phyloP scores from a whole-genome alignment of 169 alveolate species.

The Plasmodium gonderi region DNA sequence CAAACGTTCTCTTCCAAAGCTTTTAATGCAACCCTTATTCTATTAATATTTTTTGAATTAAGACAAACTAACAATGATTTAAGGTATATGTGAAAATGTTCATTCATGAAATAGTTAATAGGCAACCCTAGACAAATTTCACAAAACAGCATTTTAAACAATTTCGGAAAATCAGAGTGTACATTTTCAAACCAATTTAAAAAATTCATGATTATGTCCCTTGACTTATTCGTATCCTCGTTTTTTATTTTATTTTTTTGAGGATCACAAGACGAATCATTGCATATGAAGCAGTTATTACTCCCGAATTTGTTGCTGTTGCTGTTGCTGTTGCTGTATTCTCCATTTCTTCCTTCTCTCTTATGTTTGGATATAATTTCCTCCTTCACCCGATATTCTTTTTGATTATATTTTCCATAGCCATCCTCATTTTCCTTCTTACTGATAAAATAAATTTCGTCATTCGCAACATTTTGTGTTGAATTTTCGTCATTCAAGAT shows the following conservation, averaged over 20 bases:
- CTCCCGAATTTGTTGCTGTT: too few species aligned
- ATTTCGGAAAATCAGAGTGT: conserved; percentile 22
- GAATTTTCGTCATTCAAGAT: background rate
- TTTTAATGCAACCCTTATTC: conserved; percentile 31
- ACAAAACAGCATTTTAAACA: conserved; percentile 31
- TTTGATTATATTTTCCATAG: background rate
- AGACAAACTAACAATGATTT: conserved; percentile 62
- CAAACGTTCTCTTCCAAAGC: conserved; percentile 25
- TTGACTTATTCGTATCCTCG: background rate
- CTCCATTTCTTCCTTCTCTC: too few species aligned
- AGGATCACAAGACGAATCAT: background rate
- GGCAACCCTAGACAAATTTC: conserved; percentile 49
- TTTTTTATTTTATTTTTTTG: background rate
- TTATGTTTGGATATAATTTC: background rate
- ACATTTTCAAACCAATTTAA: conserved; percentile 44
- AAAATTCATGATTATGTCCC: conserved; percentile 6
- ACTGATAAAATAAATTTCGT: background rate
- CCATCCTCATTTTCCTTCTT: background rate
- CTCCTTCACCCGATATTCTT: background rate
- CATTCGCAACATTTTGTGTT: background rate
- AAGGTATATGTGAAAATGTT: conserved; percentile 38
- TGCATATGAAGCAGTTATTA: background rate
- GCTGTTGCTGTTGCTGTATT: too few species aligned
- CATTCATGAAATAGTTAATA: conserved; percentile 18
- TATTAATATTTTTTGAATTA: conserved; percentile 23